Evolutionary conservation across 345 rosid species (phyloP).

Genomic region (Atalantia buxifolia): DNA sequence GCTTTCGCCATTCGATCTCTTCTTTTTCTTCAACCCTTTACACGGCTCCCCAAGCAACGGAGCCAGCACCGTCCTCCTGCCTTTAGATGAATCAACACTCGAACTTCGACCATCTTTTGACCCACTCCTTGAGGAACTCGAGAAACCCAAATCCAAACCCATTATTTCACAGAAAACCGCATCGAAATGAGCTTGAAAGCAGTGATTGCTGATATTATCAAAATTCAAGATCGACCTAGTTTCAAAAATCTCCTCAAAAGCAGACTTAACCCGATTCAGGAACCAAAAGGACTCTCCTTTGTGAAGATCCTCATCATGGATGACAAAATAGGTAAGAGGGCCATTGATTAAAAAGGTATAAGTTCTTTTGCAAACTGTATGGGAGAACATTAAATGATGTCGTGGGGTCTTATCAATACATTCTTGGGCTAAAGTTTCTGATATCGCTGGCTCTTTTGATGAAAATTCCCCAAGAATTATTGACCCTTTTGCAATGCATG

Average conservation of each 20-base stretch:
- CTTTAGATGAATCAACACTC: constrained; percentile 45
- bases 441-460: constrained; percentile 45
- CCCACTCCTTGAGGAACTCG: constrained; percentile 27
- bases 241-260: constrained; percentile 37
- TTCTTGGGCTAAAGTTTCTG: constrained; percentile 39
- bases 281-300: constrained; percentile 51
- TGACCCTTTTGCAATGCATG: constrained; percentile 68
- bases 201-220: constrained; percentile 29
- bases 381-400: constrained; percentile 69
- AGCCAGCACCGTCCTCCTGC: constrained; percentile 33
- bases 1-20: constrained; percentile 31
- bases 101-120: constrained; percentile 32
- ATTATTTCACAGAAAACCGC: constrained; percentile 46
- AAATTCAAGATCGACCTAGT: constrained; percentile 24
- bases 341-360: constrained; percentile 60
- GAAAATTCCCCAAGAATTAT: constrained; percentile 58
- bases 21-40: constrained; percentile 74
- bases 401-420: constrained; percentile 72
- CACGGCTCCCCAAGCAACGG: constrained; percentile 53
- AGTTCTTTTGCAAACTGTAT: constrained; percentile 48
- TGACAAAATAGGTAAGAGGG: constrained; percentile 60
- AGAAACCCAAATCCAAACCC: constrained; percentile 45
- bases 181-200: constrained; percentile 57
- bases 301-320: constrained; percentile 38
- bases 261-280: constrained; percentile 47